These are phyloP conservation scores for Cylindrotheca closterium DNA, from an alignment of 108 stramenopile genomes.

Conservation along the genomic window DNA sequence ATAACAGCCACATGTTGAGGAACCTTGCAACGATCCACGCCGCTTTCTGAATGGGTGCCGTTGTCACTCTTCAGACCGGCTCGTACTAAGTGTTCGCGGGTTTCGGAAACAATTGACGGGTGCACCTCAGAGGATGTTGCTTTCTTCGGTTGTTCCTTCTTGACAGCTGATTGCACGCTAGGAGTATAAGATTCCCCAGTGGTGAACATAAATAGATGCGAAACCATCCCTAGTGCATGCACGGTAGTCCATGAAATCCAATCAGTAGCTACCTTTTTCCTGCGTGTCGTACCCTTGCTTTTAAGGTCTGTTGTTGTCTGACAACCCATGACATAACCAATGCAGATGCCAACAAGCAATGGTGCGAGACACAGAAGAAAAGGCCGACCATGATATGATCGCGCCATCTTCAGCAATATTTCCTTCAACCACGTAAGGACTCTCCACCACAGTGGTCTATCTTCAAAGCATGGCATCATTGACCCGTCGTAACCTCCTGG, in stretches of 20 bases:
- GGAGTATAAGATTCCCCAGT: too few species aligned
- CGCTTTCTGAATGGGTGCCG: constrained; percentile 49
- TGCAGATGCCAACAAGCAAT: constrained; percentile 40
- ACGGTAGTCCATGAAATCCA: too few species aligned
- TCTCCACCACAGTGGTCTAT: constrained; percentile 36
- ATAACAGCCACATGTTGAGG: constrained; percentile 89
- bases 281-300: too few species aligned
- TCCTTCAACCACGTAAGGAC: constrained; percentile 53
- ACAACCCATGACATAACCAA: constrained; percentile 54
- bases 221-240: too few species aligned
- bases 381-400: constrained; percentile 52
- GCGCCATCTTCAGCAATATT: constrained; percentile 48
- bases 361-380: constrained; percentile 51
- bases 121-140: too few species aligned
- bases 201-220: too few species aligned
- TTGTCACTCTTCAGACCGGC: constrained; percentile 24
- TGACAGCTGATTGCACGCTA: too few species aligned
- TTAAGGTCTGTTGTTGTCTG: too few species aligned
- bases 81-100: constrained; percentile 18
- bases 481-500: not conserved
- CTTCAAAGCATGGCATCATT: constrained; percentile 20
- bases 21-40: constrained; percentile 38
- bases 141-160: too few species aligned
- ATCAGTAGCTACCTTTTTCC: too few species aligned
- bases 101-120: not conserved